These are phyloP conservation scores for Pseudogymnoascus sp. DNA, from an alignment of 2,329 filamentous ascomycete genomes.

Conservation along the genomic window DNA sequence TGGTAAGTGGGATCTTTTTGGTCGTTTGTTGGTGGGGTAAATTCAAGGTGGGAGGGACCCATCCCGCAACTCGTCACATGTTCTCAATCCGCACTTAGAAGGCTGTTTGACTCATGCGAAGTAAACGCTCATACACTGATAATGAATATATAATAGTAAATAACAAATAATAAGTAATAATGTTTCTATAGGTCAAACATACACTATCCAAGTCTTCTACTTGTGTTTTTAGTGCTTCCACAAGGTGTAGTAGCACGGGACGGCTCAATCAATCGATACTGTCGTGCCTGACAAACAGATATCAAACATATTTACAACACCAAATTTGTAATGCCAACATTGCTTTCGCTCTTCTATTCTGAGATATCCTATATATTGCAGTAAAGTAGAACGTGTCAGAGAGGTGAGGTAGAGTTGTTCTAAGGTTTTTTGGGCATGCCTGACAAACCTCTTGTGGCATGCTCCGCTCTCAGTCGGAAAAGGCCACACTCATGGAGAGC, in stretches of 20 bases:
- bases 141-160: neutral
- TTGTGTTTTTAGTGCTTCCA: neutral
- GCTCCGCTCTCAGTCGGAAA: neutral
- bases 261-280: neutral
- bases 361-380: slow-evolving; percentile 4
- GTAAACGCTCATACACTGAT: neutral
- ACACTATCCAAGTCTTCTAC: neutral
- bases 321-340: neutral
- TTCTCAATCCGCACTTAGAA: neutral
- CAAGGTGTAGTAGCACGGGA: neutral
- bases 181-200: neutral
- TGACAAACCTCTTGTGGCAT: neutral
- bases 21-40: slow-evolving; percentile 8
- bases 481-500: neutral
- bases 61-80: slow-evolving; percentile 2
- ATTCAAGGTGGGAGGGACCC: slow-evolving; percentile 7
- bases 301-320: neutral
- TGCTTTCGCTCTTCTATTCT: neutral
- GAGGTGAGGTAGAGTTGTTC: neutral
- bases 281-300: neutral
- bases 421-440: neutral
- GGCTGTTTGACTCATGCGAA: neutral
- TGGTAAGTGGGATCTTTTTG: slow-evolving; percentile 2
- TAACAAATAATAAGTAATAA: neutral
- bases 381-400: neutral